These are phyloP conservation scores for Lactarius quietus DNA, from an alignment of 768 basidiomycete genomes.

Conservation along the genomic window DNA sequence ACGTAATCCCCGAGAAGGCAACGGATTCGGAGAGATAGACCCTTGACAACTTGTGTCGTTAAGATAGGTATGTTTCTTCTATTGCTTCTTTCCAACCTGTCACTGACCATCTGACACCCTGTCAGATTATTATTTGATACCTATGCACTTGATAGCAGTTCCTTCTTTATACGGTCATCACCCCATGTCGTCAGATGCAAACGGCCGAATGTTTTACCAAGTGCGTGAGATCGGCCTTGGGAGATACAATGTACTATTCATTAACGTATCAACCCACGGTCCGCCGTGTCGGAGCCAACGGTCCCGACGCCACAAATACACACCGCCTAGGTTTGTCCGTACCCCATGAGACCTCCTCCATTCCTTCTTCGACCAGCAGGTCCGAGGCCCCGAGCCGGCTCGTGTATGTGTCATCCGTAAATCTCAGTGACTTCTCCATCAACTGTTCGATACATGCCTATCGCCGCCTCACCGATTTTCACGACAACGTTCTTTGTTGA, in stretches of 20 bases:
- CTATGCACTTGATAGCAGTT: neutral
- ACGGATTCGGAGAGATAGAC: neutral
- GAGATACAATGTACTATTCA: neutral
- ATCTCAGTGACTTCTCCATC: neutral
- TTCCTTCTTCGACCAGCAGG: neutral
- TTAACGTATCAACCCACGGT: neutral
- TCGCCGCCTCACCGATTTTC: neutral
- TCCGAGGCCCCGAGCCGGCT: constrained; percentile 4
- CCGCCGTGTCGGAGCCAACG: neutral
- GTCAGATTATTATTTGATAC: constrained; percentile 3
- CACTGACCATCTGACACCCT: neutral
- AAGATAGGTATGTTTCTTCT: constrained; percentile 1
- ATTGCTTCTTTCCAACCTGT: neutral
- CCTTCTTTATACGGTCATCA: neutral
- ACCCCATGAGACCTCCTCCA: neutral
- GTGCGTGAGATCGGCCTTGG: neutral
- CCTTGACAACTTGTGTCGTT: neutral
- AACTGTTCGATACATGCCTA: constrained; percentile 1
- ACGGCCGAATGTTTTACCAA: neutral
- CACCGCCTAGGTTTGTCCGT: constrained; percentile 5
- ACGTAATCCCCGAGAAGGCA: neutral
- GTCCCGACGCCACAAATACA: constrained; percentile 3
- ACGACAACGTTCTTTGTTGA: neutral
- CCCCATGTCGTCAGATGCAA: neutral
- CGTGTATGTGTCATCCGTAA: neutral